Conservation (phyloP, 2,329 filamentous ascomycete species). For the Fusarium tjaetaba region DNA sequence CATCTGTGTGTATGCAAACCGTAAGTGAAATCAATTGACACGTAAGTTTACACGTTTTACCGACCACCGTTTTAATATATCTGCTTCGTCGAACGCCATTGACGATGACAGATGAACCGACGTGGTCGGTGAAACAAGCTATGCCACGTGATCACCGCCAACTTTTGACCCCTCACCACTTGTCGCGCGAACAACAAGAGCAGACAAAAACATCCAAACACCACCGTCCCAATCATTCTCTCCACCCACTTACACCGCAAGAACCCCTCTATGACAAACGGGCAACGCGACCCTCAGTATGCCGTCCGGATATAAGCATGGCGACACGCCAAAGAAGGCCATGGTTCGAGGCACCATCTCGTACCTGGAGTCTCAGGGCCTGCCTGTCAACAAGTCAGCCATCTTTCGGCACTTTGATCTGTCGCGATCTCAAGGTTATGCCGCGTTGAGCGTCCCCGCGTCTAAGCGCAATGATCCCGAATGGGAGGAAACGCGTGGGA, state of each 20-base stretch:
- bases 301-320: constrained; percentile 50
- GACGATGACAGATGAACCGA: neutral
- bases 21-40: neutral
- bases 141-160: constrained; percentile 37
- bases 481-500: constrained; percentile 52
- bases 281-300: constrained; percentile 31
- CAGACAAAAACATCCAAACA: constrained; percentile 50
- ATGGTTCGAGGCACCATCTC: constrained; percentile 54
- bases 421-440: constrained; percentile 52
- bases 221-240: constrained; percentile 40
- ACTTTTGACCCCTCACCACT: constrained; percentile 34
- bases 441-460: constrained; percentile 48
- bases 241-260: constrained; percentile 38
- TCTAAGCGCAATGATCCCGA: constrained; percentile 51
- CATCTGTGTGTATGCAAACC: neutral
- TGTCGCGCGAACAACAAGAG: constrained; percentile 15
- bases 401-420: constrained; percentile 54
- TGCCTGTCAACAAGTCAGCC: constrained; percentile 53
- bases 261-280: constrained; percentile 10
- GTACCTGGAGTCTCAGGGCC: constrained; percentile 51
- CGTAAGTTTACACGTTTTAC: neutral
- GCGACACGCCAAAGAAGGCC: constrained; percentile 51
- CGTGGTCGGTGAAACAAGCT: constrained; percentile 2
- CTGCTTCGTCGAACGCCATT: neutral
- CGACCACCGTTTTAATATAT: neutral